phyloP scores from a whole-genome alignment of 31 red algal genomes.

The Porphyra umbilicalis region DNA sequence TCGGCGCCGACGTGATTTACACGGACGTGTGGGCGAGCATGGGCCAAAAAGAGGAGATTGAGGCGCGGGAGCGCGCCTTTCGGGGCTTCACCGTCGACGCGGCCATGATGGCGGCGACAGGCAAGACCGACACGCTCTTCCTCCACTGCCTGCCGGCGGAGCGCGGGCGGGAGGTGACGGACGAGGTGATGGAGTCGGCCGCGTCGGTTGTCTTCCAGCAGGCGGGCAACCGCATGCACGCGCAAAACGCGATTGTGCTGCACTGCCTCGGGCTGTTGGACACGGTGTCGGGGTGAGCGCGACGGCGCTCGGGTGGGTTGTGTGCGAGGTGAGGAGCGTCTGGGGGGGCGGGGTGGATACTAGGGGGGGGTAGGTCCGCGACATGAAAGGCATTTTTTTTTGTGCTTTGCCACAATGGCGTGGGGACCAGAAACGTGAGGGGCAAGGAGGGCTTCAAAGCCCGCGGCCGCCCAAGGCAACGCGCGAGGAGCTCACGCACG shows the following conservation, averaged over 20 bases:
- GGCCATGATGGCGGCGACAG: constrained; percentile 59
- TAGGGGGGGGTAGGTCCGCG: too few species aligned
- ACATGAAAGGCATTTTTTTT: too few species aligned
- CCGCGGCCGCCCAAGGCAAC: too few species aligned
- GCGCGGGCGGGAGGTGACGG: constrained; percentile 78
- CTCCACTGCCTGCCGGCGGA: constrained; percentile 98
- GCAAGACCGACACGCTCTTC: constrained; percentile 26
- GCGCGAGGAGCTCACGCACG: too few species aligned
- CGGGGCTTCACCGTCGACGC: constrained; percentile 55
- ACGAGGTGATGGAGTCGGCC: constrained; percentile 85
- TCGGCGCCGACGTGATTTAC: constrained; percentile 87
- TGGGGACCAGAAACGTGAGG: too few species aligned
- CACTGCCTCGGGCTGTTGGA: constrained; percentile 24
- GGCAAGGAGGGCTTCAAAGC: too few species aligned
- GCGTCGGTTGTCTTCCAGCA: constrained; percentile 91
- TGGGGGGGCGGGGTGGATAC: too few species aligned
- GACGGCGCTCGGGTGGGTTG: too few species aligned
- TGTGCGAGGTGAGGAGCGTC: too few species aligned
- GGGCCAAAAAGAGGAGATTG: constrained; percentile 87
- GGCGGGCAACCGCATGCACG: constrained; percentile 99
- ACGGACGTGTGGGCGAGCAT: constrained; percentile 98
- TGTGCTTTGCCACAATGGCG: too few species aligned
- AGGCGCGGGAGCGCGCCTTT: constrained; percentile 59
- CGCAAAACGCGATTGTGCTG: constrained; percentile 90
- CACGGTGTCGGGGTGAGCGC: neutral